These are phyloP conservation scores for Botrytis aclada DNA, from an alignment of 2,329 filamentous ascomycete species.

Conservation along the genomic window DNA sequence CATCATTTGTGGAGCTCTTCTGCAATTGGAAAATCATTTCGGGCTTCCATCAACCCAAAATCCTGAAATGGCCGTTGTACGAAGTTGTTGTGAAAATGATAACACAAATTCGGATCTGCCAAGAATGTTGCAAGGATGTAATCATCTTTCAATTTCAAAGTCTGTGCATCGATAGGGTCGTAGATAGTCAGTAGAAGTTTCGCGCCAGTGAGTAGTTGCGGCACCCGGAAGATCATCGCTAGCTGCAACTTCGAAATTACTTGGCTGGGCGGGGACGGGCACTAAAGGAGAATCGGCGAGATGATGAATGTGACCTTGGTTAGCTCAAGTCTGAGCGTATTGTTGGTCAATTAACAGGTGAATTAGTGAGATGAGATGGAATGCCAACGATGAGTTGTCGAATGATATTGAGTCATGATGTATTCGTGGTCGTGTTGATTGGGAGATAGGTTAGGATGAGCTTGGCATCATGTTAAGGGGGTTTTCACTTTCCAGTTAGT, in stretches of 20 bases:
- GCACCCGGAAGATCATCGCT: conserved; percentile 10
- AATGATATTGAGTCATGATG: conserved; percentile 1
- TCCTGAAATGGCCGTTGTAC: background rate
- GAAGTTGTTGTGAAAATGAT: background rate
- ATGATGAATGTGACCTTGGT: conserved; percentile 6
- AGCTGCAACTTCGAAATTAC: background rate
- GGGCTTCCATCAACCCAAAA: background rate
- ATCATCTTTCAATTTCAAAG: conserved; percentile 3
- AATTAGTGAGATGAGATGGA: background rate
- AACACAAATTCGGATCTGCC: background rate
- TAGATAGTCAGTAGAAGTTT: background rate
- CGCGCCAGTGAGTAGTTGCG: conserved; percentile 1
- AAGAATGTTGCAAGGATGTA: background rate
- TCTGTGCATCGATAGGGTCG: conserved; percentile 2
- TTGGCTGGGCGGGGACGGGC: background rate
- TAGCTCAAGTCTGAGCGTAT: background rate
- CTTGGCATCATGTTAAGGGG: background rate
- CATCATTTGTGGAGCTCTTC: background rate
- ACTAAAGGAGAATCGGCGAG: conserved; percentile 7
- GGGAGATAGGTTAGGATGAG: background rate
- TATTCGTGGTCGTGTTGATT: conserved; percentile 1
- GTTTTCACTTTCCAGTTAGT: background rate
- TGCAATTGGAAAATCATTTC: background rate
- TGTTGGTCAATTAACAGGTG: background rate
- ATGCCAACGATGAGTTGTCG: conserved; percentile 3